Evolutionary conservation across 768 basidiomycete genomes (phyloP).

Genomic region (Galerina marginata): DNA sequence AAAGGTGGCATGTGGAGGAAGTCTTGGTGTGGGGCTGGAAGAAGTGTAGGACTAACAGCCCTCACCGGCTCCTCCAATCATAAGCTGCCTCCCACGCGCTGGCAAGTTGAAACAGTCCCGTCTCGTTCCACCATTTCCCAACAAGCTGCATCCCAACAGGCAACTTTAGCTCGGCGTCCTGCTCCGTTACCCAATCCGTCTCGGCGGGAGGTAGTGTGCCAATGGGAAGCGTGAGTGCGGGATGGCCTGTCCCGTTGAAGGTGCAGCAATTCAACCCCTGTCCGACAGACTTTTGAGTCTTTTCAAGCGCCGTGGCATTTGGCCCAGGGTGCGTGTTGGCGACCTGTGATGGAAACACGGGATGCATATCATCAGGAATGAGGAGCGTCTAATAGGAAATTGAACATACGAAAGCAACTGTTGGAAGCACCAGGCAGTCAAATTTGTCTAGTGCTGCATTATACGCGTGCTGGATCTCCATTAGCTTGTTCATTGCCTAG

Average conservation of each 20-base stretch:
- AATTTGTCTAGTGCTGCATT: constrained; percentile 20
- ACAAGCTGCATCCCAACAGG: constrained; percentile 53
- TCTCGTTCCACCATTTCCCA: constrained; percentile 46
- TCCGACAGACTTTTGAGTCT: constrained; percentile 32
- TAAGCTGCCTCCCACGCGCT: constrained; percentile 31
- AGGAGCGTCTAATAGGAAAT: background rate
- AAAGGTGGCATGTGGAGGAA: too few relatives aligned
- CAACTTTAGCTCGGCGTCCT: constrained; percentile 37
- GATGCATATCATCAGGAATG: background rate
- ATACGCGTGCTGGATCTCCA: constrained; percentile 25
- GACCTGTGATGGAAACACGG: constrained; percentile 8
- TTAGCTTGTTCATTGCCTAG: constrained; percentile 27
- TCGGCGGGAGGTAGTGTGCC: constrained; percentile 42
- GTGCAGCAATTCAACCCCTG: constrained; percentile 34
- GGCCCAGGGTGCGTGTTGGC: constrained; percentile 26
- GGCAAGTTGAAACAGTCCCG: constrained; percentile 31
- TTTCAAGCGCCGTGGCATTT: constrained; percentile 29
- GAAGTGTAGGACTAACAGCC: too few relatives aligned
- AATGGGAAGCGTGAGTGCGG: constrained; percentile 46
- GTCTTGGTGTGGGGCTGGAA: too few relatives aligned
- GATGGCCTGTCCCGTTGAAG: constrained; percentile 44
- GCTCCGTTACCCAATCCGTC: constrained; percentile 24
- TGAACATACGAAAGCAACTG: constrained; percentile 23
- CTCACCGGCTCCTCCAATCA: constrained; percentile 26
- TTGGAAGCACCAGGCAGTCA: constrained; percentile 26